phyloP scores from a whole-genome alignment of 208 protist genomes.

The Tritrichomonas musculus region DNA sequence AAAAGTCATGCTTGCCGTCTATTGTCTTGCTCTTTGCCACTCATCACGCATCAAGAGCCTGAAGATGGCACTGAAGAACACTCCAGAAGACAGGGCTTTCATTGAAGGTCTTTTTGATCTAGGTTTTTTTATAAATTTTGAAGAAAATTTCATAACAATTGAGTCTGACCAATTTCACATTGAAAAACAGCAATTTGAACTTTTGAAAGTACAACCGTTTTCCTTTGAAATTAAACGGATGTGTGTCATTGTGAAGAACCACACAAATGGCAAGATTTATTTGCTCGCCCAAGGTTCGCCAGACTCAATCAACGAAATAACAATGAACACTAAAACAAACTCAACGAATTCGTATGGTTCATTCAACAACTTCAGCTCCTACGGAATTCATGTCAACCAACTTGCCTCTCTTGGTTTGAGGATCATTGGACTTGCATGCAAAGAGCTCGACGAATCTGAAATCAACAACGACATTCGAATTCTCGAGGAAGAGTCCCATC shows the following conservation, averaged over 20 bases:
- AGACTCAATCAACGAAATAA: not conserved
- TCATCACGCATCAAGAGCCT: not conserved
- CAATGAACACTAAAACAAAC: not conserved
- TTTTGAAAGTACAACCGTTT: not conserved
- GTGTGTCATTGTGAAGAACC: slow-evolving; percentile 36
- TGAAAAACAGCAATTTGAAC: not conserved
- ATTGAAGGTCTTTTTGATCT: not conserved
- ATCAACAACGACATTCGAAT: slow-evolving; percentile 39
- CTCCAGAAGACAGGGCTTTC: not conserved
- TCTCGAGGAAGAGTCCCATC: slow-evolving; percentile 17
- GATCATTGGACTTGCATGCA: not conserved
- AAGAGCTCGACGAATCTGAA: not conserved
- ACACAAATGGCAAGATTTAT: not conserved
- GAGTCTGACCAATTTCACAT: not conserved
- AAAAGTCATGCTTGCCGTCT: not conserved
- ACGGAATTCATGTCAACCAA: not conserved
- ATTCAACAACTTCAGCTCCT: not conserved
- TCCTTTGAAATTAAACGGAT: slow-evolving; percentile 10
- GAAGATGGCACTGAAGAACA: no score
- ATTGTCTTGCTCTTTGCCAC: not conserved
- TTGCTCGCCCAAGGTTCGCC: slow-evolving; percentile 15
- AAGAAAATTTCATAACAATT: not conserved
- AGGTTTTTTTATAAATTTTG: not conserved
- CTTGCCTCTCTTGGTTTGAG: slow-evolving; percentile 5
- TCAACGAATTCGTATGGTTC: not conserved